Evolutionary conservation across 306 rosid species (phyloP), one percentile per base, ranked within the genome.

Genomic region (Quercus berberidifolia): DNA sequence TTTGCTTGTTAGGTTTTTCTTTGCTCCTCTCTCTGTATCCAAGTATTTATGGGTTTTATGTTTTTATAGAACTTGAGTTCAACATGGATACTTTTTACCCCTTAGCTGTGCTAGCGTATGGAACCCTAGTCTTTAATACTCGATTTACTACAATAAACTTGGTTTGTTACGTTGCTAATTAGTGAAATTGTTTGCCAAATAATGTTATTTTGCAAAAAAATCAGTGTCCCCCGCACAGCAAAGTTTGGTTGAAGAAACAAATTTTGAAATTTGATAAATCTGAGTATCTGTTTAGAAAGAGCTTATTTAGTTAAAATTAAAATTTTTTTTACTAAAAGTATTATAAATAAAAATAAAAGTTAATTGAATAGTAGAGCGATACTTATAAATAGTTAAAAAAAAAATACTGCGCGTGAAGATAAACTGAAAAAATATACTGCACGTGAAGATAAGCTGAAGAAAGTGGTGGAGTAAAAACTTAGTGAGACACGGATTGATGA

Each of bases 361-460:
- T 2, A 38, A 0, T 38, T 38, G 0, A 7, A 38, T 1, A 1
- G 0, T 6, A 0, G 0, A 6, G 0, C 6, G 0, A 6, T 0
- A 41, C 1, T 1, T 0, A 35, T 5, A 35, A 35, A 35, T 35
- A 6, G 0, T 38, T 38, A 7, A 0, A 0, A 7, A 38, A 38
- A 38, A 38, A 0, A 1, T 0, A 0, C 3, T 8, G 3, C 0
- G 2, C 2, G 3, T 0, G 0, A 2, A 41, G 0, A 41, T 8
- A 7, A 8, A 11, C 0, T 1, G 0, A 38, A 6, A 33, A n/a
- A n/a, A n/a, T n/a, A 1, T 0, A 0, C 3, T 8, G 3, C 0
- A 8, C 2, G 3, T 0, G 0, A 2, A 41, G 0, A 41, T 8
- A 7, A 8, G 46, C 0, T 1, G 0, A 38, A 6, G 43, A 1